phyloP scores from a whole-genome alignment of 2,329 filamentous ascomycete species.

The Chaetomiaceae sp. region DNA sequence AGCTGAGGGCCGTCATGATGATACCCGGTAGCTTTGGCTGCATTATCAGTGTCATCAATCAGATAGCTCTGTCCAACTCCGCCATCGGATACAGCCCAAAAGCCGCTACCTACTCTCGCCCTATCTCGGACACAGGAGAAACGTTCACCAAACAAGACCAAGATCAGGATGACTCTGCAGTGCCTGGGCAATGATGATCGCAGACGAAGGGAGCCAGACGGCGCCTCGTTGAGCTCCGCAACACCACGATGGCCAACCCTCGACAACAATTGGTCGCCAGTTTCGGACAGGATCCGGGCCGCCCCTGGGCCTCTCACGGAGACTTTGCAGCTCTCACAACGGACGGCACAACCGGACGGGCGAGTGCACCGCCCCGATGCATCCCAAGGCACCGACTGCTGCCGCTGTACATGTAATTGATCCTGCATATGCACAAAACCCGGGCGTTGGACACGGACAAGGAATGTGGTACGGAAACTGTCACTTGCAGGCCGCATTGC shows the following conservation, averaged over 20 bases:
- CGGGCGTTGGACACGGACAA: too few species aligned
- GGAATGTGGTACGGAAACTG: too few species aligned
- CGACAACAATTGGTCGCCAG: constrained; percentile 17
- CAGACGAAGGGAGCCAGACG: neutral
- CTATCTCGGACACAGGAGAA: too few species aligned
- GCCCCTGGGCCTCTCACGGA: neutral
- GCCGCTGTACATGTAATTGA: neutral
- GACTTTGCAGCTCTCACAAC: neutral
- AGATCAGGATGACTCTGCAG: neutral
- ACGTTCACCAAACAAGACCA: too few species aligned
- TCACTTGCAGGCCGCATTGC: too few species aligned
- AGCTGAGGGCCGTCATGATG: too few species aligned
- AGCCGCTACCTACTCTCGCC: too few species aligned
- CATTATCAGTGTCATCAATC: too few species aligned
- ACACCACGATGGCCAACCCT: constrained; percentile 21
- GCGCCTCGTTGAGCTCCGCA: constrained; percentile 18
- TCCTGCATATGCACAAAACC: too few species aligned
- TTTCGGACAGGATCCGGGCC: neutral
- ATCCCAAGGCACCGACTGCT: neutral
- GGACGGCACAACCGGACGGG: neutral
- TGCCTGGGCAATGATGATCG: neutral
- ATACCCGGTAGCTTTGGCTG: too few species aligned
- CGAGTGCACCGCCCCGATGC: neutral
- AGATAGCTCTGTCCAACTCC: too few species aligned
- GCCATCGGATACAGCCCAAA: too few species aligned